These are phyloP conservation scores for Pyrenophora seminiperda DNA, from an alignment of 2,329 filamentous ascomycete species.

Conservation along the genomic window DNA sequence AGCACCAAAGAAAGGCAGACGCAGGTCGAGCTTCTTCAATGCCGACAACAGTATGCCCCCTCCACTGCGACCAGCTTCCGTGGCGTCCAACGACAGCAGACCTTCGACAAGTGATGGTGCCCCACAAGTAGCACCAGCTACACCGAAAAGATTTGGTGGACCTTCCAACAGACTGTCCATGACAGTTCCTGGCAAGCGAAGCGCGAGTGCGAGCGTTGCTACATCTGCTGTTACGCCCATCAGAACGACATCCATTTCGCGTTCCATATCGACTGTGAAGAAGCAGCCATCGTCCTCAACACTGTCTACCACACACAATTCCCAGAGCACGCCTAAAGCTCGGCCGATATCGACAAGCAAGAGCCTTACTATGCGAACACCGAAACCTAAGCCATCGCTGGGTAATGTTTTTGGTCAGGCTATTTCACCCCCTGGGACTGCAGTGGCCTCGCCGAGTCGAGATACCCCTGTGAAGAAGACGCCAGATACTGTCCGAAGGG, in stretches of 20 bases:
- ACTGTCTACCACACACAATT: slow-evolving; percentile 32
- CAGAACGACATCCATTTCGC: slow-evolving; percentile 40
- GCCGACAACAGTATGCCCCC: slow-evolving; percentile 65
- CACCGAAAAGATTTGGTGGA: slow-evolving; percentile 33
- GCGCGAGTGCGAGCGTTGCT: slow-evolving; percentile 38
- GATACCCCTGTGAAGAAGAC: slow-evolving; percentile 38
- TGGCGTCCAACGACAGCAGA: slow-evolving; percentile 61
- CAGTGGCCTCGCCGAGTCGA: slow-evolving; percentile 27
- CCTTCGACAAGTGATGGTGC: slow-evolving; percentile 53
- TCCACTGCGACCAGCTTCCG: slow-evolving; percentile 66
- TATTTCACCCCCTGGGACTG: slow-evolving; percentile 33
- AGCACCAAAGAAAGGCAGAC: slow-evolving; percentile 59
- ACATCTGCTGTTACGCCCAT: slow-evolving; percentile 38
- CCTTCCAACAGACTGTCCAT: slow-evolving; percentile 35
- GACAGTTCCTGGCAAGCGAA: slow-evolving; percentile 45
- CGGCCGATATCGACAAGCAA: slow-evolving; percentile 45
- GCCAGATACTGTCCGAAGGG: slow-evolving; percentile 45
- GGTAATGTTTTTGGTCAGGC: slow-evolving; percentile 45
- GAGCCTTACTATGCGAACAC: slow-evolving; percentile 43
- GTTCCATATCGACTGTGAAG: slow-evolving; percentile 39
- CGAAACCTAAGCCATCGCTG: slow-evolving; percentile 39
- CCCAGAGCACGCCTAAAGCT: slow-evolving; percentile 35
- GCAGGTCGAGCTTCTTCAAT: slow-evolving; percentile 75
- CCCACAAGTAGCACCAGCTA: slow-evolving; percentile 34
- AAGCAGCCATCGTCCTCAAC: slow-evolving; percentile 35